phyloP scores from a whole-genome alignment of 257 asterid species.

The Phtheirospermum japonicum region DNA sequence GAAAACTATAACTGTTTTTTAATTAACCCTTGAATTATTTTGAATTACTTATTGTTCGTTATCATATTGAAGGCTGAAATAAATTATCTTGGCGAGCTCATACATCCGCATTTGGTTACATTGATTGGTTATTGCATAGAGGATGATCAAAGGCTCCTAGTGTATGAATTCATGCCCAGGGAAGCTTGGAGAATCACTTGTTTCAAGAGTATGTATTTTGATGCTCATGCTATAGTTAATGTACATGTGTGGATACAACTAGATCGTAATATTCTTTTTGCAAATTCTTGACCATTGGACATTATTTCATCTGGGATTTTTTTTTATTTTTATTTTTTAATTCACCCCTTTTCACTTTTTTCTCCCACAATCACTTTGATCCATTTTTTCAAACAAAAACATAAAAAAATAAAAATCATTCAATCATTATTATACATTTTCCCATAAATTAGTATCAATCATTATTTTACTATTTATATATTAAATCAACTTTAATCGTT shows the following conservation, averaged over 20 bases:
- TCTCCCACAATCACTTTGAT: no score
- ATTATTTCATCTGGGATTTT: no score
- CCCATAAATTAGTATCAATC: no score
- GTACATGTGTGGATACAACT: background rate
- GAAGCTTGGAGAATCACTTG: slow-evolving; percentile 94
- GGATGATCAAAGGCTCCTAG: slow-evolving; percentile 75
- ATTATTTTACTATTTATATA: background rate
- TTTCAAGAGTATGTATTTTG: slow-evolving; percentile 62
- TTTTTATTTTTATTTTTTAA: no score
- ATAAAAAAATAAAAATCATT: no score
- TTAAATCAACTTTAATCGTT: background rate
- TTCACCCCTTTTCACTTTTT: no score
- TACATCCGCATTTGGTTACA: slow-evolving; percentile 72
- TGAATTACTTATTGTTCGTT: slow-evolving; percentile 9
- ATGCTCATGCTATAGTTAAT: background rate
- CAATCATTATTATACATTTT: no score
- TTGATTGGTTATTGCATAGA: slow-evolving; percentile 85
- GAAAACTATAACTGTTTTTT: no score
- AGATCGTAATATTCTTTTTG: background rate
- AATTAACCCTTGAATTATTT: no score
- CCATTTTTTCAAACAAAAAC: no score
- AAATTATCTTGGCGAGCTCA: slow-evolving; percentile 74
- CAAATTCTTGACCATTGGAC: background rate
- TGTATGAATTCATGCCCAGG: slow-evolving; percentile 84
- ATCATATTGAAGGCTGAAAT: slow-evolving; percentile 69